Conservation (phyloP, 106 monocot genomes). For the Apostasia shenzhenica region DNA sequence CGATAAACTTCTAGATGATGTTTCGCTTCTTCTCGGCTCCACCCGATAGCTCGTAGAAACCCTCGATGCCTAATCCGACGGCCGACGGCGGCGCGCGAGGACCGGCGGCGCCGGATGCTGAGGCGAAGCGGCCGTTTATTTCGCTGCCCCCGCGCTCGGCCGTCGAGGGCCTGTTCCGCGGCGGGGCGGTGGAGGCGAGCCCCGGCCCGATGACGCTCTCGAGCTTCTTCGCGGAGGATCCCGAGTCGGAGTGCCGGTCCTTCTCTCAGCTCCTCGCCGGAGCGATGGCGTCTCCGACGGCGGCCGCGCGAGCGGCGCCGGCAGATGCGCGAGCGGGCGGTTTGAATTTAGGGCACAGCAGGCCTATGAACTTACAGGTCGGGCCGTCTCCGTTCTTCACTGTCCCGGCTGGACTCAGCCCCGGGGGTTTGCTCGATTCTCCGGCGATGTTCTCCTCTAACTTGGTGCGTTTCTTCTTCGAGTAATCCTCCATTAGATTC, state of each 20-base stretch:
- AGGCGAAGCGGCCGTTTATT: constrained; percentile 15
- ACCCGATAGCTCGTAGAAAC: not conserved
- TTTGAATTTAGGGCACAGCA: constrained; percentile 6
- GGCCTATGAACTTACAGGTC: constrained; percentile 12
- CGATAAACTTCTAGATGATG: not conserved
- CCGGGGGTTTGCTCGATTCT: constrained; percentile 33
- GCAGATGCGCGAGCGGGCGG: constrained; percentile 1
- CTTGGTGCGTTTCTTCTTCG: constrained; percentile 1
- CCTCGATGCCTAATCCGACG: constrained; percentile 3
- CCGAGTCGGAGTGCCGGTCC: constrained; percentile 30
- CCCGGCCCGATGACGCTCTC: constrained; percentile 47
- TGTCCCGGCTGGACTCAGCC: constrained; percentile 39
- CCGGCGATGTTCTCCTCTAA: constrained; percentile 24
- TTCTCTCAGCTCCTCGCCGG: constrained; percentile 56
- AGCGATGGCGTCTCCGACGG: constrained; percentile 31
- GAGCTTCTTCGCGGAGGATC: constrained; percentile 36
- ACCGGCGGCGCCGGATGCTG: not conserved
- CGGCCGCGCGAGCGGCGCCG: not conserved
- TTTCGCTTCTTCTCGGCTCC: not conserved
- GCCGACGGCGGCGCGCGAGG: constrained; percentile 11
- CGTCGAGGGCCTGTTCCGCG: constrained; percentile 27
- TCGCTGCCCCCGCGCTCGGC: constrained; percentile 23
- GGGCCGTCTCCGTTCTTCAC: constrained; percentile 21
- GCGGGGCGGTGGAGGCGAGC: constrained; percentile 21
- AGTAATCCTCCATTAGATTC: not conserved